Percentiles rank a stretch among this genome's conserved stretches.
Conservation (phyloP, 2,329 filamentous ascomycete genomes). For the Rachicladosporium sp. region DNA sequence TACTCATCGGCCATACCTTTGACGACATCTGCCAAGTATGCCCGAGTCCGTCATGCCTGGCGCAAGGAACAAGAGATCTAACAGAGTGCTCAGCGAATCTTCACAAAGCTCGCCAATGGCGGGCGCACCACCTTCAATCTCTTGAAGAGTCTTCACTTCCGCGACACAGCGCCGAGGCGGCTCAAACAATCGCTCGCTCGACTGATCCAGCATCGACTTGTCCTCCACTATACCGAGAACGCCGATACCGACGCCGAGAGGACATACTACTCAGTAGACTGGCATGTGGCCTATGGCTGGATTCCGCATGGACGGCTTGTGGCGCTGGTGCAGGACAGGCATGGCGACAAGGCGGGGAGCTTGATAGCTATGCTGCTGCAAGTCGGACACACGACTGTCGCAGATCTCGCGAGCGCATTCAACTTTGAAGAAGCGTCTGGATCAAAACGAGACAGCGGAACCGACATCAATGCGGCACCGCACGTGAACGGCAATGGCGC, state of each 20-base stretch:
- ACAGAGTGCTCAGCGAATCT: slow-evolving; percentile 55
- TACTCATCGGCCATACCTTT: slow-evolving; percentile 78
- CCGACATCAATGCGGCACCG: slow-evolving; percentile 11
- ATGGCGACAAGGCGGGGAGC: slow-evolving; percentile 61
- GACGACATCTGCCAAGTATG: slow-evolving; percentile 86
- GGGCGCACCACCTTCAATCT: slow-evolving; percentile 62
- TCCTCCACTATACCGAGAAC: slow-evolving; percentile 34
- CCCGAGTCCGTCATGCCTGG: slow-evolving; percentile 10
- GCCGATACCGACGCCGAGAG: slow-evolving; percentile 14
- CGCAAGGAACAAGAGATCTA: slow-evolving; percentile 4
- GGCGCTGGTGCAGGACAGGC: slow-evolving; percentile 58
- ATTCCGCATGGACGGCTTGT: slow-evolving; percentile 72
- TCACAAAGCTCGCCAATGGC: slow-evolving; percentile 62
- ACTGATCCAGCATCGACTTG: slow-evolving; percentile 76
- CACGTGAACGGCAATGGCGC: slow-evolving; percentile 15
- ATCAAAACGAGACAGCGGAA: slow-evolving; percentile 20
- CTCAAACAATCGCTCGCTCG: slow-evolving; percentile 71
- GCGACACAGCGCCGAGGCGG: slow-evolving; percentile 43
- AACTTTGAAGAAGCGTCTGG: slow-evolving; percentile 5
- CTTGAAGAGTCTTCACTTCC: slow-evolving; percentile 51
- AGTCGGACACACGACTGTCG: slow-evolving; percentile 63
- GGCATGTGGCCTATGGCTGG: slow-evolving; percentile 67
- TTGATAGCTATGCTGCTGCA: slow-evolving; percentile 64
- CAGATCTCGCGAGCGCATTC: slow-evolving; percentile 38
- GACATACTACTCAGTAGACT: slow-evolving; percentile 75